A percentile compares a stretch with the other conserved stretches of the same genome.
Conservation (phyloP, 257 asterid genomes). For the Fraxinus excelsior region DNA sequence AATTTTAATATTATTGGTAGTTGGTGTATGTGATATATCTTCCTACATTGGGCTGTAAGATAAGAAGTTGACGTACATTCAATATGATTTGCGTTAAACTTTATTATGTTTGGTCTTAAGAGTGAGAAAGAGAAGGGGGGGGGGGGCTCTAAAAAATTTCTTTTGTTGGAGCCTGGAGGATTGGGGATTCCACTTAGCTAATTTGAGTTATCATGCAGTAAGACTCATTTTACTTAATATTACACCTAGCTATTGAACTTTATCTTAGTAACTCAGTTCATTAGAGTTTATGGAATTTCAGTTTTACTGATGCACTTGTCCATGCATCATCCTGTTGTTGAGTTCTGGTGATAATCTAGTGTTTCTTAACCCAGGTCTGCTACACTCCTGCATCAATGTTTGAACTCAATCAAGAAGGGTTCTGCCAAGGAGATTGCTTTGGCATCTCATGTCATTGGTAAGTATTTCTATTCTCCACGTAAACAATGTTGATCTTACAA, state of each 20-base stretch:
- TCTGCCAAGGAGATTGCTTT: conserved; percentile 83
- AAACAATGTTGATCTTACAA: background rate
- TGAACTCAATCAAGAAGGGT: conserved; percentile 82
- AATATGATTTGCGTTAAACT: background rate
- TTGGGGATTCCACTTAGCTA: background rate
- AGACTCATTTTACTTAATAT: too few relatives aligned
- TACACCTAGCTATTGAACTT: too few relatives aligned
- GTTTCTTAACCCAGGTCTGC: conserved; percentile 63
- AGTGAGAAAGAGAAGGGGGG: too few relatives aligned
- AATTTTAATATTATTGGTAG: background rate
- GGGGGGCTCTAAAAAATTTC: too few relatives aligned
- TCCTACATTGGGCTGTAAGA: background rate
- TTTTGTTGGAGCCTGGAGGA: background rate
- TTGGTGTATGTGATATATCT: background rate
- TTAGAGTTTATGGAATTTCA: background rate
- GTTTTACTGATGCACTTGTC: background rate
- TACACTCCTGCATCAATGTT: conserved; percentile 76
- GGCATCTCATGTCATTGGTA: conserved; percentile 91
- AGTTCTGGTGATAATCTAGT: background rate
- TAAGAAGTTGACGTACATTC: background rate
- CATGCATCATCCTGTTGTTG: background rate
- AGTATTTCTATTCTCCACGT: conserved; percentile 1
- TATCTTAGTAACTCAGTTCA: background rate
- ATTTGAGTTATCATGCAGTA: background rate
- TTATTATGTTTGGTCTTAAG: too few relatives aligned